Conservation (phyloP, 1,284 basidiomycete species). For the Coriolopsis trogii region DNA sequence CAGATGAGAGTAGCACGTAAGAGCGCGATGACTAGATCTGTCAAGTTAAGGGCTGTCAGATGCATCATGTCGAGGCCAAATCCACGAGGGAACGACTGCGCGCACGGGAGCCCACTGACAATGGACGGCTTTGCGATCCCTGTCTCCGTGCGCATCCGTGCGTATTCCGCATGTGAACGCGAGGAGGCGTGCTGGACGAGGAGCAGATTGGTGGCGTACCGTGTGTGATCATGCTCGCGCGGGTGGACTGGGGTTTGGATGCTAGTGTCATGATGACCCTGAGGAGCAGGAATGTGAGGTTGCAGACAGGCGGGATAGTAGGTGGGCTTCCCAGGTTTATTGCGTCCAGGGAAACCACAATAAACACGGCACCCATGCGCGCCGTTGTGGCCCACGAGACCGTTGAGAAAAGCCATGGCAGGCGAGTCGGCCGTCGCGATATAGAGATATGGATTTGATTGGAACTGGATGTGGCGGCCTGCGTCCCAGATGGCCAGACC, state of each 20-base stretch:
- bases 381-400: slow-evolving; percentile 39
- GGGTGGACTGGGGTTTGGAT: neutral
- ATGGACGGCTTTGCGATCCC: slow-evolving; percentile 28
- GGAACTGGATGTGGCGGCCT: neutral
- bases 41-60: slow-evolving; percentile 26
- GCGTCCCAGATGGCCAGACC: slow-evolving; percentile 27
- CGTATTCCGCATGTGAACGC: slow-evolving; percentile 5
- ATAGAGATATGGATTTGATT: slow-evolving; percentile 21
- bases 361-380: slow-evolving; percentile 35
- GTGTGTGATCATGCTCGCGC: neutral
- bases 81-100: slow-evolving; percentile 16
- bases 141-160: slow-evolving; percentile 16
- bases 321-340: slow-evolving; percentile 25
- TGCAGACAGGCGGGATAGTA: slow-evolving; percentile 1
- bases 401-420: slow-evolving; percentile 33
- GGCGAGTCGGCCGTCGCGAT: slow-evolving; percentile 25
- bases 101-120: slow-evolving; percentile 15
- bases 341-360: slow-evolving; percentile 36
- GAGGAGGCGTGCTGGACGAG: slow-evolving; percentile 3
- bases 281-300: neutral
- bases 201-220: neutral
- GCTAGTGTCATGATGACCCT: slow-evolving; percentile 9
- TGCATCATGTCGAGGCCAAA: slow-evolving; percentile 36
- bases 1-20: slow-evolving; percentile 28
- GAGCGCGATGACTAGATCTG: slow-evolving; percentile 13